phyloP scores from a whole-genome alignment of 441 rosid species.

The Jatropha podagrica region DNA sequence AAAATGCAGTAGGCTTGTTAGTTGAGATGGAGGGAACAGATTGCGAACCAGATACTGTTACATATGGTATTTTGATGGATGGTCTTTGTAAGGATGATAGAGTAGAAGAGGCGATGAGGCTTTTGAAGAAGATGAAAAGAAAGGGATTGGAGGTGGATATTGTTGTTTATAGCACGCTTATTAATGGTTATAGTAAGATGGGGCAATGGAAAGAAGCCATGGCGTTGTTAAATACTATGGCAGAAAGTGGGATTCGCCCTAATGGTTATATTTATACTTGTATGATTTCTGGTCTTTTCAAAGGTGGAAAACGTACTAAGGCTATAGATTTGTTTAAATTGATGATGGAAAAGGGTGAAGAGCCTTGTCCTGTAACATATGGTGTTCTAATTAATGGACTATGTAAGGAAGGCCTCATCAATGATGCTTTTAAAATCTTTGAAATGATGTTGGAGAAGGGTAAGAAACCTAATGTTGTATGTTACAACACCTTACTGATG shows the following conservation, averaged over 20 bases:
- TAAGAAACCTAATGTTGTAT: slow-evolving; percentile 54
- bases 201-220: slow-evolving; percentile 55
- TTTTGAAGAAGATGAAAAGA: slow-evolving; percentile 65
- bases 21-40: slow-evolving; percentile 59
- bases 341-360: slow-evolving; percentile 49
- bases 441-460: slow-evolving; percentile 59
- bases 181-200: slow-evolving; percentile 71
- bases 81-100: slow-evolving; percentile 61
- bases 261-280: slow-evolving; percentile 49
- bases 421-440: slow-evolving; percentile 54
- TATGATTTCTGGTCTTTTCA: slow-evolving; percentile 59
- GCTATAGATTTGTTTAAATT: slow-evolving; percentile 52
- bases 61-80: slow-evolving; percentile 61
- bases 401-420: slow-evolving; percentile 52
- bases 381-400: slow-evolving; percentile 58
- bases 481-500: slow-evolving; percentile 55
- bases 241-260: slow-evolving; percentile 44
- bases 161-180: slow-evolving; percentile 46
- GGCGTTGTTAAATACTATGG: slow-evolving; percentile 41
- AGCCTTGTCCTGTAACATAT: slow-evolving; percentile 50
- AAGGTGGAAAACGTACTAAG: slow-evolving; percentile 43
- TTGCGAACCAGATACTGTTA: slow-evolving; percentile 61
- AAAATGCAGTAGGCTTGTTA: slow-evolving; percentile 54
- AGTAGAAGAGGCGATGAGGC: slow-evolving; percentile 51
- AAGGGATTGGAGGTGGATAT: slow-evolving; percentile 49